Percentiles rank a stretch among this genome's conserved stretches.
Conservation (phyloP, 2,329 filamentous ascomycete species). For the Phaeosphaeria sp. region DNA sequence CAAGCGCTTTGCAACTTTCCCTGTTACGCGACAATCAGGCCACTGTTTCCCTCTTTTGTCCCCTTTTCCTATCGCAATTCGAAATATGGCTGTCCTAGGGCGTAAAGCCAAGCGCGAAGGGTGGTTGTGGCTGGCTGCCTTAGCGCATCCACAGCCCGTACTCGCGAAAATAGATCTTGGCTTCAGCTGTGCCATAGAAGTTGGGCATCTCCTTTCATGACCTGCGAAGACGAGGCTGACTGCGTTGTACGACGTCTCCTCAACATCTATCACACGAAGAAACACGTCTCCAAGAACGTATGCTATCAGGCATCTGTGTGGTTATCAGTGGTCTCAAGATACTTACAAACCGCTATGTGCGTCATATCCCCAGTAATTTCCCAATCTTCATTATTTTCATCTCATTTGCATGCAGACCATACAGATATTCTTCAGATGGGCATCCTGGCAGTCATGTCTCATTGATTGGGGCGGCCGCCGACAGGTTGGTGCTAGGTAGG, state of each 20-base stretch:
- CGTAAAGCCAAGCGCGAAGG: conserved; percentile 4
- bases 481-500: too few relatives aligned
- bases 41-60: not conserved
- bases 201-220: not conserved
- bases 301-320: too few relatives aligned
- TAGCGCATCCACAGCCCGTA: conserved; percentile 3
- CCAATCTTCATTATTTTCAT: too few relatives aligned
- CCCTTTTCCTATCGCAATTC: not conserved
- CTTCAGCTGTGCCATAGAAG: conserved; percentile 6
- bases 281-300: too few relatives aligned
- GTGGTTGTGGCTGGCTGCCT: conserved; percentile 7
- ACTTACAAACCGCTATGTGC: too few relatives aligned
- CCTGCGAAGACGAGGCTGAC: not conserved
- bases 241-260: not conserved
- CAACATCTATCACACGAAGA: not conserved
- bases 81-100: conserved; percentile 1
- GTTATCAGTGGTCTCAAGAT: too few relatives aligned
- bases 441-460: too few relatives aligned
- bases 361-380: too few relatives aligned
- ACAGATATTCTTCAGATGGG: too few relatives aligned
- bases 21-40: not conserved
- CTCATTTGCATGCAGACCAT: too few relatives aligned
- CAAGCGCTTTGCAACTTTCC: not conserved
- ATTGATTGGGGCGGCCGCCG: too few relatives aligned
- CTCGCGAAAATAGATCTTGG: conserved; percentile 10